Percentiles rank a stretch among this genome's conserved stretches.
phyloP scores from a whole-genome alignment of 169 alveolate genomes.

The Plasmodium gonderi region DNA sequence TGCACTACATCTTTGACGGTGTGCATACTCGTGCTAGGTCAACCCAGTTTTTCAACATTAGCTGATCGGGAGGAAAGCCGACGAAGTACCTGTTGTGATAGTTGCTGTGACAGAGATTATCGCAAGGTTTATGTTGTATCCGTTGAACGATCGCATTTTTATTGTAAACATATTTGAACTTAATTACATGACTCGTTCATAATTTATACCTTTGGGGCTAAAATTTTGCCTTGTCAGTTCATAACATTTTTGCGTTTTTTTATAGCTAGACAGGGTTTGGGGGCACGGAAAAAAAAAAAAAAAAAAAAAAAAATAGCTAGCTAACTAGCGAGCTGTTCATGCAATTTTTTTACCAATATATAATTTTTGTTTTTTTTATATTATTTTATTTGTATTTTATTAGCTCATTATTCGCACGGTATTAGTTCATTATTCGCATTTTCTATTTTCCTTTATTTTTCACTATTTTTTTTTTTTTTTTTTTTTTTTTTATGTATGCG shows the following conservation, averaged over 20 bases:
- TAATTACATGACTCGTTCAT: constrained; percentile 1
- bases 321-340: background rate
- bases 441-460: too few relatives aligned
- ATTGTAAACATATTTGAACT: background rate
- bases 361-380: background rate
- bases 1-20: constrained; percentile 80
- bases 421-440: too few relatives aligned
- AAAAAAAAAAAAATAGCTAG: background rate
- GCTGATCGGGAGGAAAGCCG: background rate
- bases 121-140: background rate
- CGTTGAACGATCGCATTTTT: background rate
- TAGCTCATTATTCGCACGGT: too few relatives aligned
- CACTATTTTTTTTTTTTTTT: background rate
- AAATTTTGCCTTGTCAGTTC: constrained; percentile 3
- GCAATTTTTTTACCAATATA: background rate
- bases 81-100: background rate
- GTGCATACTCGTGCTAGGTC: constrained; percentile 44
- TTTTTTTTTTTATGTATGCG: background rate
- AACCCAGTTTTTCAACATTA: constrained; percentile 57
- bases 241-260: background rate
- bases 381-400: background rate
- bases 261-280: constrained; percentile 3
- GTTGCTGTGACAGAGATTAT: background rate
- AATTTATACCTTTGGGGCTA: background rate
- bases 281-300: too few relatives aligned